Conservation (phyloP, 768 basidiomycete species). For the Suillus spraguei region DNA sequence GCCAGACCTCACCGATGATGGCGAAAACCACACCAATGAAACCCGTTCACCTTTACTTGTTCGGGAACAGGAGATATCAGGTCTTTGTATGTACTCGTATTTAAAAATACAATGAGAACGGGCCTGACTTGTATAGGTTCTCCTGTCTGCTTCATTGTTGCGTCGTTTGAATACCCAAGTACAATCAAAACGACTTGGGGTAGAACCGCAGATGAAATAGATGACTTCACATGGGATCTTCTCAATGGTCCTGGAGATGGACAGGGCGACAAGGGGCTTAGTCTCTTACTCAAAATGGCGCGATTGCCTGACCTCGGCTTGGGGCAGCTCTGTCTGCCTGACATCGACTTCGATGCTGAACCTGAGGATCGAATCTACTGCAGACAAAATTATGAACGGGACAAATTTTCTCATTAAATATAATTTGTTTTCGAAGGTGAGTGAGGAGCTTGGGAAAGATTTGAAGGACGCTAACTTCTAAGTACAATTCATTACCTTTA, state of each 20-base stretch:
- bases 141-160: conserved; percentile 73
- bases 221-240: conserved; percentile 63
- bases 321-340: conserved; percentile 52
- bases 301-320: conserved; percentile 73
- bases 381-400: conserved; percentile 1
- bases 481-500: neutral
- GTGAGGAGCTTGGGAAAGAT: conserved; percentile 1
- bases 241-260: conserved; percentile 48
- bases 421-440: neutral
- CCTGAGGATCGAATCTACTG: conserved; percentile 14
- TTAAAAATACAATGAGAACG: conserved; percentile 1
- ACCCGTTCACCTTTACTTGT: conserved; percentile 42
- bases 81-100: conserved; percentile 58
- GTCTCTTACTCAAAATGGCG: conserved; percentile 77
- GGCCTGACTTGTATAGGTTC: conserved; percentile 56
- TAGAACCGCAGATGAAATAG: conserved; percentile 65
- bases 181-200: conserved; percentile 75
- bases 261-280: conserved; percentile 44
- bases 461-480: neutral
- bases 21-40: conserved; percentile 18
- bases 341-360: conserved; percentile 28
- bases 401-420: neutral
- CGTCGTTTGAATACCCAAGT: conserved; percentile 62
- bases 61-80: conserved; percentile 73
- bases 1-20: conserved; percentile 44